A percentile compares a stretch with the other conserved stretches of the same genome.
These are phyloP conservation scores for Syzygium aqueum DNA, from an alignment of 345 rosid genomes.

Conservation along the genomic window DNA sequence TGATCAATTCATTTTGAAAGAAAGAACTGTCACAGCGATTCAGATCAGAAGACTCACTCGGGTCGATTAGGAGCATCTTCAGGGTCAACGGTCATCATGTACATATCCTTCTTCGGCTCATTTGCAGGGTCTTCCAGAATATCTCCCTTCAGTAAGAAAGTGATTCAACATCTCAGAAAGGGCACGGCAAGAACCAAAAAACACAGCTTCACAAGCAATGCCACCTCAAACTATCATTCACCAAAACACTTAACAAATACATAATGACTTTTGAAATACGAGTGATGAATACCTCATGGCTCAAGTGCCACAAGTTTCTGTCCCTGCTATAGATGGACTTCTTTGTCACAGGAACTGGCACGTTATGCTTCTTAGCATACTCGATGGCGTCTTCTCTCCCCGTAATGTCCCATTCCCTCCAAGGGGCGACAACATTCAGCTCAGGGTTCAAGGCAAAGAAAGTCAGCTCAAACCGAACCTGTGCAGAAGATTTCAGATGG, in stretches of 20 bases:
- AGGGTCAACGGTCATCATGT: conserved; percentile 85
- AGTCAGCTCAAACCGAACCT: conserved; percentile 97
- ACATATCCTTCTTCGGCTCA: conserved; percentile 91
- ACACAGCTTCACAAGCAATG: not conserved
- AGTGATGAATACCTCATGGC: conserved; percentile 65
- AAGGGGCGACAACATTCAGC: conserved; percentile 87
- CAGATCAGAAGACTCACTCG: conserved; percentile 33
- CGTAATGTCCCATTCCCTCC: conserved; percentile 96
- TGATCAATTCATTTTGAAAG: not conserved
- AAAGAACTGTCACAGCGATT: not conserved
- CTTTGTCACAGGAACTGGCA: conserved; percentile 92
- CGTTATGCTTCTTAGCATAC: conserved; percentile 86
- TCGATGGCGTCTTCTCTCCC: conserved; percentile 97
- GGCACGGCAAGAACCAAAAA: not conserved
- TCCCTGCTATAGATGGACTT: conserved; percentile 95
- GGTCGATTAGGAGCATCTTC: conserved; percentile 82
- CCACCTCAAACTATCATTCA: not conserved
- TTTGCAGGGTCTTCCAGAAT: conserved; percentile 89
- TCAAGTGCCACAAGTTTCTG: conserved; percentile 92
- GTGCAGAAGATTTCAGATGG: not conserved
- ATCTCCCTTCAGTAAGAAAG: conserved; percentile 57
- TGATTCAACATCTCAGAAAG: not conserved
- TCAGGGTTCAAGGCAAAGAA: conserved; percentile 91
- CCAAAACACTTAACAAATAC: not conserved
- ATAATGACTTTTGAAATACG: not conserved